phyloP scores from a whole-genome alignment of 2,329 filamentous ascomycete species.

The Colletotrichum sp. region DNA sequence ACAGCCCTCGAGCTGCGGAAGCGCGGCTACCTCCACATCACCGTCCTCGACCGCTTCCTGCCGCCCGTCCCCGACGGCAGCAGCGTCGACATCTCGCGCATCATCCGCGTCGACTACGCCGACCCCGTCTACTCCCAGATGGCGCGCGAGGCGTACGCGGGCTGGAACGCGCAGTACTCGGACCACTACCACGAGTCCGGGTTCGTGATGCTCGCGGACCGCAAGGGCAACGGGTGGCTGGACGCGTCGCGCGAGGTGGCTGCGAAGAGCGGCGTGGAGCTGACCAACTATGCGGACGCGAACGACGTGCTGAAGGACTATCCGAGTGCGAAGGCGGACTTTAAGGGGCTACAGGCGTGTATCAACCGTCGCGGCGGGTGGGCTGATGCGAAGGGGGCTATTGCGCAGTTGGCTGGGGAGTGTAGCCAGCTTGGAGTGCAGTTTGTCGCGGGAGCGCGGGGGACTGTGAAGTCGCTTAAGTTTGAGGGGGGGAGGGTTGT shows the following conservation, averaged over 20 bases:
- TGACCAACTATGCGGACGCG: conserved; percentile 33
- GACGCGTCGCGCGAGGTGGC: conserved; percentile 23
- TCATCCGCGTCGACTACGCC: conserved; percentile 64
- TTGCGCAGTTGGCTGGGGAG: conserved; percentile 27
- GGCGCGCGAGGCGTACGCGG: conserved; percentile 40
- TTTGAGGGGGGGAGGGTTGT: conserved; percentile 22
- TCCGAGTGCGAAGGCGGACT: conserved; percentile 1
- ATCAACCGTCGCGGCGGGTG: conserved; percentile 34
- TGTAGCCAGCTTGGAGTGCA: conserved; percentile 33
- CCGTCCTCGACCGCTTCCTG: conserved; percentile 37
- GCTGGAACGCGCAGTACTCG: conserved; percentile 30
- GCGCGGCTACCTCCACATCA: conserved; percentile 36
- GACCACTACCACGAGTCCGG: conserved; percentile 35
- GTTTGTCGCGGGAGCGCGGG: conserved; percentile 34
- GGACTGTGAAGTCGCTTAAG: conserved; percentile 29
- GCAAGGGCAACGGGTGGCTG: conserved; percentile 21
- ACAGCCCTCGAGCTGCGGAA: conserved; percentile 30
- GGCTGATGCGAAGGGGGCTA: conserved; percentile 34
- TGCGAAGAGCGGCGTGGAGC: background rate
- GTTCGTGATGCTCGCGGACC: conserved; percentile 33
- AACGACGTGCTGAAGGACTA: background rate
- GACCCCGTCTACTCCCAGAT: conserved; percentile 66
- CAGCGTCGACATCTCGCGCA: conserved; percentile 46
- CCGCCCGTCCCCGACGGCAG: conserved; percentile 42
- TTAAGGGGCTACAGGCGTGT: conserved; percentile 8